Evolutionary conservation across 2,329 filamentous ascomycete genomes (phyloP), one percentile per base, ranked within the genome.

Genomic region (Drechmeria coniospora): DNA sequence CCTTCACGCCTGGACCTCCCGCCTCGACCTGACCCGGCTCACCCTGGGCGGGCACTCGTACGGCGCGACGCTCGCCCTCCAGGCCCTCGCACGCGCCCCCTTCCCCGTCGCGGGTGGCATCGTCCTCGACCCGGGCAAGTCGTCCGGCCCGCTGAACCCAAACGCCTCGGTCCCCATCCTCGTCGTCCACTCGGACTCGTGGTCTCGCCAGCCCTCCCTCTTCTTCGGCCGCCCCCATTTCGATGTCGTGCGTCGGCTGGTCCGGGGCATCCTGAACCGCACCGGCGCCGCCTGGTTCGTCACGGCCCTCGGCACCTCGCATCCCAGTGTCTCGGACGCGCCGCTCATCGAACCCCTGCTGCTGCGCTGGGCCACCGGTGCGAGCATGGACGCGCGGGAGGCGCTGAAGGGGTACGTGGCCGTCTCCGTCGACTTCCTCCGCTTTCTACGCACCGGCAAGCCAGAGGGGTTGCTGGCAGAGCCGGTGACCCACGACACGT

Each of bases 221-320:
- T 78, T 78, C 50, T 72, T 68, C 37, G 71, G 68, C 4, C 59
- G 70, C 5, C 63, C 71, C 23, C 74, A 79, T 45, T 79, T 78
- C 33, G 63, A 70, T 20, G 65, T 68, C 0, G 72, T 79, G 6
- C 61, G 59, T 30, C 63, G 65, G 6, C 53, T 78, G 2, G 67
- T 67, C 2, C 47, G 56, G 13, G 46, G 51, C 32, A 53, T 65
- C 25, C 49, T 64, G 35, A 38, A 50, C 32, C 48, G 60, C 30
- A 47, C 56, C 10, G 55, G 57, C 25, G 42, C 57, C 4, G 52
- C 54, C 2, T 70, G 65, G 65, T 70, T 70, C 46, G 45, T 68
- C 39, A 70, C 65, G 2, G 59, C 57, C 16, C 42, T 67, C 1
- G 61, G 63, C 18, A 69, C 65, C 0, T 53, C 69, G 0, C 74